Percentiles rank a stretch among this genome's conserved stretches.
Evolutionary conservation across 75 land plant species (phyloP).

Genomic region (Adiantum capillusveneris): DNA sequence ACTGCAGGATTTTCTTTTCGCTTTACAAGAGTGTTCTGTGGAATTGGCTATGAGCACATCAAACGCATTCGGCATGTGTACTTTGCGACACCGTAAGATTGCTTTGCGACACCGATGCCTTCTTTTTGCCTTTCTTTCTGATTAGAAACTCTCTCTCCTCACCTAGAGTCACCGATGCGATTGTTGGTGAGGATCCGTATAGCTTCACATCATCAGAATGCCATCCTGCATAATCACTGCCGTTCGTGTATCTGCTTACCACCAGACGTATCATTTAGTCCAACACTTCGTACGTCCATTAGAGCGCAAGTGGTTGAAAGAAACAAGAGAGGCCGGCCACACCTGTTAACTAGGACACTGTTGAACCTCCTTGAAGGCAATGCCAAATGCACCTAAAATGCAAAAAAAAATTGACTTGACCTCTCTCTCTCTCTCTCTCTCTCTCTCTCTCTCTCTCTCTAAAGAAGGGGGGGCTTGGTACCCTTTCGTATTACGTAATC

Average conservation of each 20-base stretch:
- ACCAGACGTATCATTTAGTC: too few species aligned
- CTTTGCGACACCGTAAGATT: background rate
- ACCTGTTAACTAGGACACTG: constrained; percentile 37
- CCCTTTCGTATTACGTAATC: too few species aligned
- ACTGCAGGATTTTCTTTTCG: constrained; percentile 11
- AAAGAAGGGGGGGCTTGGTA: too few species aligned
- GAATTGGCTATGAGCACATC: background rate
- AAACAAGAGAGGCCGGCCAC: too few species aligned
- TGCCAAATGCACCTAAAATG: constrained; percentile 46
- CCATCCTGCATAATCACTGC: constrained; percentile 69
- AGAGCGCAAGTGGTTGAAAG: too few species aligned
- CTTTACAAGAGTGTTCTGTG: constrained; percentile 7
- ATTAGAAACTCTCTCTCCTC: constrained; percentile 72
- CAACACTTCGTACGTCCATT: too few species aligned
- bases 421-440: too few species aligned
- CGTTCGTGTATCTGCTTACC: constrained; percentile 61
- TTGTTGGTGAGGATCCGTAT: constrained; percentile 64
- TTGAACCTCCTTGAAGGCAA: constrained; percentile 61
- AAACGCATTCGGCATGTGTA: background rate
- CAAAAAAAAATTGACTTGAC: background rate
- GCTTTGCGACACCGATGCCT: background rate
- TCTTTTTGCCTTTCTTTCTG: constrained; percentile 34
- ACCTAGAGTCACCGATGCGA: constrained; percentile 78
- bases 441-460: too few species aligned
- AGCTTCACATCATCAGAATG: constrained; percentile 83